These are phyloP conservation scores for Raphanus raphanistrum DNA, from an alignment of 345 rosid species.

Conservation along the genomic window DNA sequence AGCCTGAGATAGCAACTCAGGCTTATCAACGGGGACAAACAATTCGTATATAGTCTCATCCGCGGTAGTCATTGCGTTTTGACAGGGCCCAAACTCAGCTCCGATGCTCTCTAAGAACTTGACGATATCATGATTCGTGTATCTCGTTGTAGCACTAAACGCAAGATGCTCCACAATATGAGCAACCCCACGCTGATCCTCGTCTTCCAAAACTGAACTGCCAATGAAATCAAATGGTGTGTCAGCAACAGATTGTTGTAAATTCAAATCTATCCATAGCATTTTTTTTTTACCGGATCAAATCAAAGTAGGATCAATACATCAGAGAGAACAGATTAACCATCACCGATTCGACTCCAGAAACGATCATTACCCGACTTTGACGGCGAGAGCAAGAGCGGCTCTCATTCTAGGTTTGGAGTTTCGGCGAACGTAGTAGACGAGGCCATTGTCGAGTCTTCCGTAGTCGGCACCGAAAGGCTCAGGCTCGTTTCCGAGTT, in stretches of 20 bases:
- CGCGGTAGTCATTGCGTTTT: constrained; percentile 86
- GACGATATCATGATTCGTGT: constrained; percentile 86
- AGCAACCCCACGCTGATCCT: constrained; percentile 92
- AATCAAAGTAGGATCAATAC: constrained; percentile 31
- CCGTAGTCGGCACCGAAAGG: constrained; percentile 78
- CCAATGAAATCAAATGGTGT: constrained; percentile 45
- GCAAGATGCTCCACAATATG: constrained; percentile 96
- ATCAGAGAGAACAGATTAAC: neutral
- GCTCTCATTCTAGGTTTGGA: constrained; percentile 90
- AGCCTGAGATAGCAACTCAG: constrained; percentile 65
- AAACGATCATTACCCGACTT: constrained; percentile 56
- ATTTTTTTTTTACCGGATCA: neutral
- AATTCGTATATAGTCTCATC: constrained; percentile 89
- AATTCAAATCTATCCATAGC: neutral
- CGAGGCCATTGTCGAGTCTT: constrained; percentile 77
- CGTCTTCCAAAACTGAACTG: constrained; percentile 99
- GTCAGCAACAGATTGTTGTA: constrained; percentile 36
- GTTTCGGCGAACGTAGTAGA: constrained; percentile 80
- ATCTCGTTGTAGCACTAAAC: constrained; percentile 80
- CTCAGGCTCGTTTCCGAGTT: constrained; percentile 53
- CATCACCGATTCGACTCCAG: constrained; percentile 21
- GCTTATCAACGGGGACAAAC: constrained; percentile 86
- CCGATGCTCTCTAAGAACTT: constrained; percentile 92
- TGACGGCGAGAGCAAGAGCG: constrained; percentile 83
- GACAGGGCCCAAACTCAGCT: constrained; percentile 96